phyloP scores from a whole-genome alignment of 805 yeast genomes.

The Candida tallmaniae region DNA sequence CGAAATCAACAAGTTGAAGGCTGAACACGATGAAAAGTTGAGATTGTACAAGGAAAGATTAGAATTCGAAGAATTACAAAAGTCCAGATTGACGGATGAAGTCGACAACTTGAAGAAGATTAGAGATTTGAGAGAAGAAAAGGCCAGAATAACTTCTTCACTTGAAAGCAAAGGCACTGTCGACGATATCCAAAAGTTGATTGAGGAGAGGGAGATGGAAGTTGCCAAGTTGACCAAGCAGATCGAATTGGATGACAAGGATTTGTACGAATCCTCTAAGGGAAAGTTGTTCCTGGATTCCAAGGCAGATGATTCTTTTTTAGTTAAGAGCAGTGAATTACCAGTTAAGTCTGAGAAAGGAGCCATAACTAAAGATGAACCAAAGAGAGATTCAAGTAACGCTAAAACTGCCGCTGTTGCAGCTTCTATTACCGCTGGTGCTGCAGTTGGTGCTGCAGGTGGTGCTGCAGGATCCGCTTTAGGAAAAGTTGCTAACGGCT shows the following conservation, averaged over 20 bases:
- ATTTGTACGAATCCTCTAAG: conserved; percentile 13
- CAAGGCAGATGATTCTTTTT: conserved; percentile 14
- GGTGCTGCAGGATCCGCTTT: conserved; percentile 12
- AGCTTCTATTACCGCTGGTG: conserved; percentile 10
- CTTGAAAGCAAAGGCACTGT: conserved; percentile 17
- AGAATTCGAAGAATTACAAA: conserved; percentile 36
- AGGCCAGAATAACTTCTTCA: conserved; percentile 24
- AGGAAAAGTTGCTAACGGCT: conserved; percentile 10
- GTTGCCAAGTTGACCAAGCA: conserved; percentile 27
- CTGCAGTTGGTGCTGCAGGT: conserved; percentile 10
- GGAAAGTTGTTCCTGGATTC: conserved; percentile 7
- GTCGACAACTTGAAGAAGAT: conserved; percentile 36
- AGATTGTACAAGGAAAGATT: conserved; percentile 24
- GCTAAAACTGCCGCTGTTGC: conserved; percentile 4
- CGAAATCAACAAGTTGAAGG: conserved; percentile 30
- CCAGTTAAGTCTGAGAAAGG: conserved; percentile 18
- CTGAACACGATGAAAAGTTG: conserved; percentile 30
- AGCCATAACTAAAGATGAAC: conserved; percentile 12
- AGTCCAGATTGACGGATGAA: conserved; percentile 34
- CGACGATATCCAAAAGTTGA: conserved; percentile 24
- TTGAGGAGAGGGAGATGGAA: conserved; percentile 30
- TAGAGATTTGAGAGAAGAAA: conserved; percentile 36
- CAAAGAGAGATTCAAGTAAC: conserved; percentile 7
- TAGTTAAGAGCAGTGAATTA: conserved; percentile 29
- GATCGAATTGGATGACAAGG: conserved; percentile 29